Conservation (phyloP, 208 protist genomes). For the Angomonas desouzai region DNA sequence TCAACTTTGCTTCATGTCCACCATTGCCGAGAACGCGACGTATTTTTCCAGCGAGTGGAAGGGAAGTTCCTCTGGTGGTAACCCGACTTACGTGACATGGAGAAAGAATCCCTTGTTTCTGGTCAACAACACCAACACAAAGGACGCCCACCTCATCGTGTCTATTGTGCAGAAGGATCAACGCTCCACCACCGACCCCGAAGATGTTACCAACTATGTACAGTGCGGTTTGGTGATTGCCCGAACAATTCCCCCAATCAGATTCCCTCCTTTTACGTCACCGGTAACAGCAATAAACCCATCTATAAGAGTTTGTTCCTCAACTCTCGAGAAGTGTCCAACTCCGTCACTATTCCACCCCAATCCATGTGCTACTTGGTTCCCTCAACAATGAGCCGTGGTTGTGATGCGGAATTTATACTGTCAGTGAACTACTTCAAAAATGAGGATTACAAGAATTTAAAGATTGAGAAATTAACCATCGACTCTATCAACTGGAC, state of each 20-base stretch:
- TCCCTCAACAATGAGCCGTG: slow-evolving; percentile 58
- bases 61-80: slow-evolving; percentile 46
- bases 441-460: slow-evolving; percentile 28
- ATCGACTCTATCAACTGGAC: slow-evolving; percentile 42
- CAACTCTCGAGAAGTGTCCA: slow-evolving; percentile 72
- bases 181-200: slow-evolving; percentile 36
- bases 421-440: slow-evolving; percentile 49
- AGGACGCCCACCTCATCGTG: slow-evolving; percentile 28
- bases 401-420: slow-evolving; percentile 32
- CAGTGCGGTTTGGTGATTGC: slow-evolving; percentile 63
- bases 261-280: slow-evolving; percentile 55
- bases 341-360: slow-evolving; percentile 44
- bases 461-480: slow-evolving; percentile 36
- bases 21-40: slow-evolving; percentile 23
- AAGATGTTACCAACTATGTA: slow-evolving; percentile 37
- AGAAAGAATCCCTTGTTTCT: slow-evolving; percentile 75
- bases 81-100: slow-evolving; percentile 62
- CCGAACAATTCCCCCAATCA: slow-evolving; percentile 24
- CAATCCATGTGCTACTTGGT: slow-evolving; percentile 71
- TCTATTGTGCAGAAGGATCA: slow-evolving; percentile 63
- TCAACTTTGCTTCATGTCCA: slow-evolving; percentile 58
- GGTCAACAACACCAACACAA: slow-evolving; percentile 44
- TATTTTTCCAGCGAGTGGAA: slow-evolving; percentile 49
- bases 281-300: slow-evolving; percentile 58
- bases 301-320: slow-evolving; percentile 74